Conservation (phyloP, 2,329 filamentous ascomycete genomes). For the Ophiostoma angusticollis region DNA sequence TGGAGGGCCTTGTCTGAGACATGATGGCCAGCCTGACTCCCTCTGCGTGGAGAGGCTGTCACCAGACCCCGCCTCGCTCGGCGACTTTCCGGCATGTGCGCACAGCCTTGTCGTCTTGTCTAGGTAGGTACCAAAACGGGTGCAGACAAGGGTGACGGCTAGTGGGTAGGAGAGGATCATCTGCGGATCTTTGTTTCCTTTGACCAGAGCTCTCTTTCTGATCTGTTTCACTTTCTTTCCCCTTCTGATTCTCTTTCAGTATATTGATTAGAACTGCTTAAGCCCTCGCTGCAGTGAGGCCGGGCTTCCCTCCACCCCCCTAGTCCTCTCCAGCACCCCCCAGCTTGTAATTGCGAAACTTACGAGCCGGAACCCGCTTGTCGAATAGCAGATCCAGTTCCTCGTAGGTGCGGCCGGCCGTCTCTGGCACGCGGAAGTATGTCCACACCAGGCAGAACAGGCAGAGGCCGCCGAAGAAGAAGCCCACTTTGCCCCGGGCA, state of each 20-base stretch:
- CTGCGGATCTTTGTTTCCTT: no score
- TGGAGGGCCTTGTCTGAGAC: not conserved
- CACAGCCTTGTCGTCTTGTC: not conserved
- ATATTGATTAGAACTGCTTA: no score
- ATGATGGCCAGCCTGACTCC: not conserved
- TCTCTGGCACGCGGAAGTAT: slow-evolving; percentile 41
- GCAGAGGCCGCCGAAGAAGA: slow-evolving; percentile 34
- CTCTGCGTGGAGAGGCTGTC: not conserved
- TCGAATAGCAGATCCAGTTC: slow-evolving; percentile 46
- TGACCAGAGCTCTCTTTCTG: not conserved
- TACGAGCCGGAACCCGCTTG: slow-evolving; percentile 26
- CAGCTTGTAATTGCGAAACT: no score
- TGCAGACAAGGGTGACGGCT: no score
- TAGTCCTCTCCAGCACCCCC: no score
- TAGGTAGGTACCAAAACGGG: no score
- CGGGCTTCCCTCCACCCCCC: no score
- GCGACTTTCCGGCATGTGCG: no score
- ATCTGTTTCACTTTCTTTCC: not conserved
- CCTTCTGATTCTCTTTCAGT: not conserved
- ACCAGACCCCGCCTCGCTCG: no score
- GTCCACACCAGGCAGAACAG: slow-evolving; percentile 36
- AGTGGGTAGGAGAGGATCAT: no score
- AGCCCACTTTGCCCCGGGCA: slow-evolving; percentile 31
- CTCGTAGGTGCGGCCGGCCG: slow-evolving; percentile 38
- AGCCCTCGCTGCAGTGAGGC: no score